Evolutionary conservation across 768 basidiomycete species (phyloP).

Genomic region (Lanmaoa rubissima): DNA sequence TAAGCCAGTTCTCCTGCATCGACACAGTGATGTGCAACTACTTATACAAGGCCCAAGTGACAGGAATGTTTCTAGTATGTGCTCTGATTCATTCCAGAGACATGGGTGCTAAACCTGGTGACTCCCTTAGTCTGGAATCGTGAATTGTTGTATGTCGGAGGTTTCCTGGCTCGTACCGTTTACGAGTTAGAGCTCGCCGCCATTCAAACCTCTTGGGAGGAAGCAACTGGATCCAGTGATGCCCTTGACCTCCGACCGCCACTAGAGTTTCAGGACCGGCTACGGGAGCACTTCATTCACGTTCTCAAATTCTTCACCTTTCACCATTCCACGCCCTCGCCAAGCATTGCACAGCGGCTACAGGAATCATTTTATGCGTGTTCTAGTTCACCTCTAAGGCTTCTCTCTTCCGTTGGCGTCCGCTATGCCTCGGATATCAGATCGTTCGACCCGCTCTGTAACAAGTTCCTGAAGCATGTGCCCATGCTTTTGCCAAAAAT

Average conservation of each 20-base stretch:
- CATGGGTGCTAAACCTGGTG: too few species aligned
- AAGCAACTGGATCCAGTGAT: conserved; percentile 31
- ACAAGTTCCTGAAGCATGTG: conserved; percentile 72
- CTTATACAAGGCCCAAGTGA: neutral
- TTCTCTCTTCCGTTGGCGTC: conserved; percentile 10
- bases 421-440: conserved; percentile 30
- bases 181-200: conserved; percentile 13
- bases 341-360: conserved; percentile 67
- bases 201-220: conserved; percentile 50
- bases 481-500: conserved; percentile 67
- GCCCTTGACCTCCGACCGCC: conserved; percentile 31
- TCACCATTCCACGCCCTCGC: conserved; percentile 80
- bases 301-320: conserved; percentile 89
- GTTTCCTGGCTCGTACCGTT: conserved; percentile 8
- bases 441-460: conserved; percentile 66
- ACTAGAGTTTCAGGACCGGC: conserved; percentile 45
- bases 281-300: conserved; percentile 68
- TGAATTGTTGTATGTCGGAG: conserved; percentile 42
- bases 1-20: neutral
- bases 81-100: too few species aligned
- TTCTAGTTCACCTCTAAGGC: conserved; percentile 4
- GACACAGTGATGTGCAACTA: neutral
- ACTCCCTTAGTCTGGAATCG: conserved; percentile 74
- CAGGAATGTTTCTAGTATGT: neutral
- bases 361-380: conserved; percentile 59